These are phyloP conservation scores for Iodosphaeria phyllophila DNA, from an alignment of 2,329 filamentous ascomycete species.

Conservation along the genomic window DNA sequence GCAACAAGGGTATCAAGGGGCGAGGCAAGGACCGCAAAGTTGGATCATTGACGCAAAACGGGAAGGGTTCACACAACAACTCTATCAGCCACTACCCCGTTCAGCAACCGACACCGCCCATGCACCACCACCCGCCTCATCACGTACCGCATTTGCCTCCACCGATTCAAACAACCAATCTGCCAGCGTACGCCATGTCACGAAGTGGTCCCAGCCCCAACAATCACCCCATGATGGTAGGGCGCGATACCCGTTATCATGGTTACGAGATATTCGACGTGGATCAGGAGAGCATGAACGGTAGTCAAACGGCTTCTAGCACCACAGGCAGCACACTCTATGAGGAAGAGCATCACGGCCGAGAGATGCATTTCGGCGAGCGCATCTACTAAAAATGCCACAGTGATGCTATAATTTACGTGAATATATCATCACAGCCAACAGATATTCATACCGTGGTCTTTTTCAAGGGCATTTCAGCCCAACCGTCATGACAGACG, in stretches of 20 bases:
- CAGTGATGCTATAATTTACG: neutral
- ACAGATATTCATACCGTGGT: too few relatives aligned
- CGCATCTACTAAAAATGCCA: slow-evolving; percentile 21
- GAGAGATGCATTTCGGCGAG: slow-evolving; percentile 22
- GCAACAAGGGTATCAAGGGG: slow-evolving; percentile 96
- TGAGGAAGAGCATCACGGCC: slow-evolving; percentile 22
- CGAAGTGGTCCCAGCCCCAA: slow-evolving; percentile 3
- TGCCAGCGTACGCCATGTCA: slow-evolving; percentile 4
- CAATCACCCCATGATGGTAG: slow-evolving; percentile 3
- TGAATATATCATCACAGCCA: slow-evolving; percentile 1
- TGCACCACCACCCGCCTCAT: slow-evolving; percentile 9
- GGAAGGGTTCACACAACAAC: neutral
- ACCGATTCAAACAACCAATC: too few relatives aligned
- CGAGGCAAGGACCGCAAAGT: slow-evolving; percentile 71
- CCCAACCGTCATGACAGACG: slow-evolving; percentile 1
- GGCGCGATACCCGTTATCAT: slow-evolving; percentile 13
- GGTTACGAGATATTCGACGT: slow-evolving; percentile 27
- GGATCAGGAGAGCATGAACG: slow-evolving; percentile 18
- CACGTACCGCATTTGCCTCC: slow-evolving; percentile 4
- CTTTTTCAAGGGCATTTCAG: too few relatives aligned
- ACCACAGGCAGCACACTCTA: slow-evolving; percentile 20
- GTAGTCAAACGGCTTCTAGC: slow-evolving; percentile 16
- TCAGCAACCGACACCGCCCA: slow-evolving; percentile 5
- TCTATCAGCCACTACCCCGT: slow-evolving; percentile 8
- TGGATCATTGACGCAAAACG: slow-evolving; percentile 6